Evolutionary conservation across 306 rosid genomes (phyloP).

Genomic region (Sicyos edulis): DNA sequence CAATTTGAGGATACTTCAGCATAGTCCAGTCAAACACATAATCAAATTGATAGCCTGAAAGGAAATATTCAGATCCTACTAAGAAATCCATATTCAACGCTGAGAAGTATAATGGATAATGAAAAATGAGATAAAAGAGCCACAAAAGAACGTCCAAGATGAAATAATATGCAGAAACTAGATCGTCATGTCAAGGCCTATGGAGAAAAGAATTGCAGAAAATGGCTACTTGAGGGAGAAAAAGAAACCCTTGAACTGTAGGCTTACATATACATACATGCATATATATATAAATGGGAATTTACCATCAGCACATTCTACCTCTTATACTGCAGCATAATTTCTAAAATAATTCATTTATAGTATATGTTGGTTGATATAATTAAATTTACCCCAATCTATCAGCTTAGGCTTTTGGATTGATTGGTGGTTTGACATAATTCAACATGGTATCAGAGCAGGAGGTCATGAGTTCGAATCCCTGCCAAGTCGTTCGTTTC

Average conservation of each 20-base stretch:
- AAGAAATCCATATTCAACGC: neutral
- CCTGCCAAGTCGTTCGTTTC: too few species aligned
- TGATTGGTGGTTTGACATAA: too few species aligned
- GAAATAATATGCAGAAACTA: neutral
- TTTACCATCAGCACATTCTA: too few species aligned
- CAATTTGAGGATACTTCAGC: conserved; percentile 55
- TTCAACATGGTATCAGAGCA: too few species aligned
- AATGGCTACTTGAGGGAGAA: neutral
- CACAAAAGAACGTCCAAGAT: conserved; percentile 1
- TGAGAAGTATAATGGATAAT: neutral
- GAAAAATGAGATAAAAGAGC: neutral
- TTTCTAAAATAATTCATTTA: too few species aligned
- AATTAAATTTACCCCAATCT: too few species aligned
- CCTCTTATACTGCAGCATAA: too few species aligned
- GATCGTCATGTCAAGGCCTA: neutral
- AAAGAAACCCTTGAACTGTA: neutral
- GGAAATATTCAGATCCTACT: conserved; percentile 26
- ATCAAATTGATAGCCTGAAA: conserved; percentile 38
- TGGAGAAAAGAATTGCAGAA: neutral
- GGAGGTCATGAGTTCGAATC: too few species aligned
- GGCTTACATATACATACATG: too few species aligned
- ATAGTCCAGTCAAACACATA: conserved; percentile 75
- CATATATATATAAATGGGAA: too few species aligned
- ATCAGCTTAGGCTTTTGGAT: too few species aligned
- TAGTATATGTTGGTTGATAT: too few species aligned